Evolutionary conservation across 2,329 filamentous ascomycete genomes (phyloP), one percentile per base, ranked within the genome.

Genomic region (Hypoxylon sp.): DNA sequence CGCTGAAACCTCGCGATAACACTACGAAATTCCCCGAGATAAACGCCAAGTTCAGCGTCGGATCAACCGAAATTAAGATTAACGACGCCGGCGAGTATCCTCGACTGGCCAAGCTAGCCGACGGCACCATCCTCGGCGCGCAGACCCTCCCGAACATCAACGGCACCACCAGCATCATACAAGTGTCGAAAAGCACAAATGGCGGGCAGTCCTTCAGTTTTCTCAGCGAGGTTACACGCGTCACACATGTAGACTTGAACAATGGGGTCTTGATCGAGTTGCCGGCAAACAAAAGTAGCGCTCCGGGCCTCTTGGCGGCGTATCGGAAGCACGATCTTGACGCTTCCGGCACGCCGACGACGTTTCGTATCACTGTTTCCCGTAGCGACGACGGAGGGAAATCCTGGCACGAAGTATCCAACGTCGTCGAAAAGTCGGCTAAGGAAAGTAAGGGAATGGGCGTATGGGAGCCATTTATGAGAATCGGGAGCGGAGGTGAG

Each of bases 381-480:
- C 43, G 22, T 2, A 57, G 54, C 41, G 32, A 7, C 73, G 79
- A 62, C 71, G 73, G 30, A 74, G 78, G 62, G 1, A 67, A 64
- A 4, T 70, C 46, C 5, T 80, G 78, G 78, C 46, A 37, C 11
- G 30, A 51, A 17, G 28, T 56, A 5, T 79, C 71, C 46, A 24
- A 41, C 15, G 32, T 56, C 7, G 37, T 19, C 24, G 28, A 50
- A 17, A 8, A 24, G 4, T 34, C 26, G n/a, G 46, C 46, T 4
- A 10, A 30, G 28, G 30, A 51, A 10, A 51, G 30, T 22, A 6
- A 37, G 3, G 28, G 26, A 4, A 20, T 51, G 20, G 78, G 79
- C 0, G 69, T 79, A 32, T 80, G 79, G 79, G 79, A 80, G 61
- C 79, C 79, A 1, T 80, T 80, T 44, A 78, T 80, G 76, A 71